Base-by-base conservation (phyloP, 2,329 filamentous ascomycete genomes). In the Talaromyces albobiverticillius region DNA sequence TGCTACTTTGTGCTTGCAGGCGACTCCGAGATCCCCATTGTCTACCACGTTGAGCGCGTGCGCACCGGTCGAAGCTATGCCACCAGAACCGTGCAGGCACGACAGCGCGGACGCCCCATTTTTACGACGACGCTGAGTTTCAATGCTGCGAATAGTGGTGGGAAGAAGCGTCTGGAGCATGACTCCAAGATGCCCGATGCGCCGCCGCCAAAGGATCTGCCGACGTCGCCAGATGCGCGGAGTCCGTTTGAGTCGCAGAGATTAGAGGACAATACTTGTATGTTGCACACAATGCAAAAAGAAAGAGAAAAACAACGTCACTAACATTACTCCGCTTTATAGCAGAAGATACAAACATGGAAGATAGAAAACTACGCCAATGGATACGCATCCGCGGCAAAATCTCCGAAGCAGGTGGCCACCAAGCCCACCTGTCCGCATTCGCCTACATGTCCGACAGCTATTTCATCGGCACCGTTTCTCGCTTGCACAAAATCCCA, bases 1-100 rank as follows among this genome's bases (percentile, higher is more conserved):
- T 97, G 94, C 82, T 99, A 97, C 78, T 99, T 99, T 72, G 86
- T 99, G 31, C 85, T 97, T 2, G 92, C 93, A 4, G 94, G 94
- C 25, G 89, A 93, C 66, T 81, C 84, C 11, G 84, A 88, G 57
- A 87, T 94, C 16, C 93, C 94, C 29, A 88, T 97, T 61, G 81
- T 96, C 58, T 97, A 96, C 76, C 90, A 96, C 68, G 94, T 99
- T 45, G 94, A 97, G 76, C 84, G 89, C 50, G 90, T 99, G 46
- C 87, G 94, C 53, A 90, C 95, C 68, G 94, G 94, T 8, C 85
- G 87, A 56, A 92, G 88, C 49, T 99, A 92, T 71, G 87, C 90
- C 52, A 97, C 94, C 34, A 82, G 94, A 52, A 97, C 93, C 1
- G 94, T 99, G n/a, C 93, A 97, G 74, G 94, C 94, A 29, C 81